phyloP scores from a whole-genome alignment of 768 basidiomycete species.

The Boletellus emodensis region DNA sequence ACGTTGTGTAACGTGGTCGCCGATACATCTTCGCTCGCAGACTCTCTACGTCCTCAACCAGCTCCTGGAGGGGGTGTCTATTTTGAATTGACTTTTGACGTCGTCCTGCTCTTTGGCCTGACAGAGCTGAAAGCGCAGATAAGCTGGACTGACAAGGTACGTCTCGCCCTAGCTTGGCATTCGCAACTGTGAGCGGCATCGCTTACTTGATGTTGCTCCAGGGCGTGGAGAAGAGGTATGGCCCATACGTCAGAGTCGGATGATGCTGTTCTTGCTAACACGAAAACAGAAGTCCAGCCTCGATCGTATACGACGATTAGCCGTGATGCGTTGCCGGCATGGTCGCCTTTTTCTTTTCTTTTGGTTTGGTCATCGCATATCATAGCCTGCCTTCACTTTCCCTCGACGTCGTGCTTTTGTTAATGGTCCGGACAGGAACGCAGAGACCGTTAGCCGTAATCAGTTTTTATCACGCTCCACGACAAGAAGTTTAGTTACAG shows the following conservation, averaged over 20 bases:
- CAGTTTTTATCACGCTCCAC: too few species aligned
- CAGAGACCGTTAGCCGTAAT: too few species aligned
- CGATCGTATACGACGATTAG: neutral
- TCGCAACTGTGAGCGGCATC: neutral
- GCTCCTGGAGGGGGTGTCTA: too few species aligned
- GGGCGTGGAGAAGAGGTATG: slow-evolving; percentile 1
- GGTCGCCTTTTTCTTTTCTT: too few species aligned
- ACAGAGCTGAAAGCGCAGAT: slow-evolving; percentile 46
- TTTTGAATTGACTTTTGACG: slow-evolving; percentile 16
- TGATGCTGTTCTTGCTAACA: neutral
- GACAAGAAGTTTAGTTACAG: too few species aligned
- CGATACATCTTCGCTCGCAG: too few species aligned
- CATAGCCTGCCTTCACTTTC: slow-evolving; percentile 35
- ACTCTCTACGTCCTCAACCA: too few species aligned
- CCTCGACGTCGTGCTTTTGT: slow-evolving; percentile 23
- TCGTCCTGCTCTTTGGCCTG: slow-evolving; percentile 39
- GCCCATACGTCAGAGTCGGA: too few species aligned
- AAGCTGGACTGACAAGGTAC: slow-evolving; percentile 35
- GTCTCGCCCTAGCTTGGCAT: neutral
- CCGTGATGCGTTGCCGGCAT: neutral
- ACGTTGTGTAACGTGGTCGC: too few species aligned
- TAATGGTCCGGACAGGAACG: slow-evolving; percentile 31
- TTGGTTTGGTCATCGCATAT: too few species aligned
- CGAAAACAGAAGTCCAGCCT: neutral
- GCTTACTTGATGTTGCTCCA: neutral